Conservation (phyloP, 2,329 filamentous ascomycete species). For the Lachnum nothofagi region DNA sequence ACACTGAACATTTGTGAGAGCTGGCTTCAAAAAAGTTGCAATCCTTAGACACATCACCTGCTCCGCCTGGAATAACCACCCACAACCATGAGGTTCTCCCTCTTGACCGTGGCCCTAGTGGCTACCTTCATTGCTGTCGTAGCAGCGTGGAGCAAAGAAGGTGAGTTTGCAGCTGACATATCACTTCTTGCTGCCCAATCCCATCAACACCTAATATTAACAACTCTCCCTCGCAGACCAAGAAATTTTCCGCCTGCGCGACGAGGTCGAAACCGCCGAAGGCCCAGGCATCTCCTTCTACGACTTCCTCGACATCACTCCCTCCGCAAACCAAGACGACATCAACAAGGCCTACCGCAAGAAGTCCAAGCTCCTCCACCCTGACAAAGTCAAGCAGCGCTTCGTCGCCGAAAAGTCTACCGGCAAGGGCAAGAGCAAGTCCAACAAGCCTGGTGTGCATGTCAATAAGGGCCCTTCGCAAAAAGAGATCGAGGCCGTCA, state of each 20-base stretch:
- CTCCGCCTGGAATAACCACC: too few species aligned
- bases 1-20: neutral
- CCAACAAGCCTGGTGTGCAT: slow-evolving; percentile 56
- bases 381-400: slow-evolving; percentile 88
- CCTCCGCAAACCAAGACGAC: slow-evolving; percentile 73
- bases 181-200: slow-evolving; percentile 4
- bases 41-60: slow-evolving; percentile 19
- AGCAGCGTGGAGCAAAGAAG: slow-evolving; percentile 37
- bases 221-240: slow-evolving; percentile 60
- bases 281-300: slow-evolving; percentile 84
- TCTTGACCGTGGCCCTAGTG: slow-evolving; percentile 28
- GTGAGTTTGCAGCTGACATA: slow-evolving; percentile 19
- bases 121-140: slow-evolving; percentile 28
- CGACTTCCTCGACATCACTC: slow-evolving; percentile 76
- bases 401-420: slow-evolving; percentile 63
- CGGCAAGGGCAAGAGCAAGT: slow-evolving; percentile 46
- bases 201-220: slow-evolving; percentile 11
- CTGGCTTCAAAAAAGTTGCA: slow-evolving; percentile 6
- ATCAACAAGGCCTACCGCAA: slow-evolving; percentile 93
- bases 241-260: slow-evolving; percentile 92
- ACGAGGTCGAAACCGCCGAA: slow-evolving; percentile 74
- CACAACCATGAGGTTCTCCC: slow-evolving; percentile 31
- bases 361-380: slow-evolving; percentile 76
- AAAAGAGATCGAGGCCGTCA: slow-evolving; percentile 68
- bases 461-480: slow-evolving; percentile 67